A percentile compares a stretch with the other conserved stretches of the same genome.
These are phyloP conservation scores for Ceratocystis lukuohia DNA, from an alignment of 2,329 filamentous ascomycete genomes.

Conservation along the genomic window DNA sequence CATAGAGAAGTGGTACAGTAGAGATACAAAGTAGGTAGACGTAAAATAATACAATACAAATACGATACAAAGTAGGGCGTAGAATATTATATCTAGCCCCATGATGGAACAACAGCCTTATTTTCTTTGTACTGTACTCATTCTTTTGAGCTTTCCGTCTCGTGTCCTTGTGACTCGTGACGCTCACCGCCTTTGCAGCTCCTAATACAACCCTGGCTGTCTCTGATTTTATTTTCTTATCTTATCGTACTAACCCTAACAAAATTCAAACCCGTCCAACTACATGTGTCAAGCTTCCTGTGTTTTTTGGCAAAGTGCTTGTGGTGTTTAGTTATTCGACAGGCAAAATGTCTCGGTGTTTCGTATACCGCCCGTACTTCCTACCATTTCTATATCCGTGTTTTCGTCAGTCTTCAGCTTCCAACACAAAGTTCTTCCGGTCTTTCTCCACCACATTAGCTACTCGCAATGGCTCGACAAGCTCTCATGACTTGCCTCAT, in stretches of 20 bases:
- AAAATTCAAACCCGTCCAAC: background rate
- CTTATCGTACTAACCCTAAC: background rate
- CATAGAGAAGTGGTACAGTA: background rate
- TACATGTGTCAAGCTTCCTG: background rate
- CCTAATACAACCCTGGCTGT: no score
- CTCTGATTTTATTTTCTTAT: background rate
- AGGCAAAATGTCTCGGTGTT: constrained; percentile 32
- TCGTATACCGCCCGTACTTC: constrained; percentile 28
- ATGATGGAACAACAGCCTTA: background rate
- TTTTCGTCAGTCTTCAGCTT: constrained; percentile 23
- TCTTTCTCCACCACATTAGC: constrained; percentile 13
- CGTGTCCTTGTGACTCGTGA: background rate
- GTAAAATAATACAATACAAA: no score
- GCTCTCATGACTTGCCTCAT: constrained; percentile 28
- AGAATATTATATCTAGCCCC: background rate
- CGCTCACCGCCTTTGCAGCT: background rate
- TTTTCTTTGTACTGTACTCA: background rate
- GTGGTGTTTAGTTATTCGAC: background rate
- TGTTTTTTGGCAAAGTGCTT: background rate
- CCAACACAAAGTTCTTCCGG: constrained; percentile 9
- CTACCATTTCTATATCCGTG: constrained; percentile 41
- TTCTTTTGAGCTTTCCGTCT: background rate
- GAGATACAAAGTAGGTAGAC: no score
- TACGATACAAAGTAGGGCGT: no score
- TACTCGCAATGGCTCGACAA: constrained; percentile 23